A percentile compares a stretch with the other conserved stretches of the same genome.
Conservation (phyloP, 2,329 filamentous ascomycete genomes). For the Clonostachys sp. region DNA sequence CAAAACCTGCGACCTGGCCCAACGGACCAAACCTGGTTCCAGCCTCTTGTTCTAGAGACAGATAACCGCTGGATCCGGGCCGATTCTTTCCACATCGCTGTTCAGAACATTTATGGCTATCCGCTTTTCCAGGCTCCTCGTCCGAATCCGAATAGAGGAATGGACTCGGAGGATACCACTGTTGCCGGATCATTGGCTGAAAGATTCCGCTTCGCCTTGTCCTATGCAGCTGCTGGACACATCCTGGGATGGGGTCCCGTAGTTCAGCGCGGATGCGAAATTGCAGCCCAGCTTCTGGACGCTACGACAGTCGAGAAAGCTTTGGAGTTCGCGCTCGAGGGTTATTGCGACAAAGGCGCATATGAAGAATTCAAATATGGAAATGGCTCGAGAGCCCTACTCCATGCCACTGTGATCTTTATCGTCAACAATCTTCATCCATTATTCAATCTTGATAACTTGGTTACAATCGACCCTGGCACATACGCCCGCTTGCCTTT, state of each 20-base stretch:
- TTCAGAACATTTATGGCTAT: constrained; percentile 54
- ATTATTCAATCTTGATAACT: constrained; percentile 54
- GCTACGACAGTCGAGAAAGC: constrained; percentile 61
- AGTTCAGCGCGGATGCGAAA: constrained; percentile 51
- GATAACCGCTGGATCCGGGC: constrained; percentile 48
- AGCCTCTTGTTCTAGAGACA: constrained; percentile 34
- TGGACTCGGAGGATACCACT: constrained; percentile 17
- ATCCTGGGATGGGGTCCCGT: constrained; percentile 52
- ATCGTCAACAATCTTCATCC: constrained; percentile 54
- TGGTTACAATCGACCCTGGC: constrained; percentile 22
- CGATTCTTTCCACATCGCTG: constrained; percentile 51
- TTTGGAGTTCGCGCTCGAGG: constrained; percentile 52
- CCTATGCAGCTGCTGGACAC: constrained; percentile 60
- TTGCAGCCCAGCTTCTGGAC: constrained; percentile 51
- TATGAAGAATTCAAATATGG: constrained; percentile 45
- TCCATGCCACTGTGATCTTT: constrained; percentile 53
- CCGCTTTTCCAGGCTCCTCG: constrained; percentile 36
- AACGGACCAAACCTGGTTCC: constrained; percentile 20
- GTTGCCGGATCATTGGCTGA: constrained; percentile 33
- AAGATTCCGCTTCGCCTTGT: constrained; percentile 51
- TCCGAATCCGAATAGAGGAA: constrained; percentile 10
- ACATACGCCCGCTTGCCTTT: constrained; percentile 33
- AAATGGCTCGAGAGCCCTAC: constrained; percentile 46
- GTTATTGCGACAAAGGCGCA: constrained; percentile 22
- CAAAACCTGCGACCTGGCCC: constrained; percentile 10